These are phyloP conservation scores for Kwoniella botswanensis DNA, from an alignment of 768 basidiomycete genomes.

Conservation along the genomic window DNA sequence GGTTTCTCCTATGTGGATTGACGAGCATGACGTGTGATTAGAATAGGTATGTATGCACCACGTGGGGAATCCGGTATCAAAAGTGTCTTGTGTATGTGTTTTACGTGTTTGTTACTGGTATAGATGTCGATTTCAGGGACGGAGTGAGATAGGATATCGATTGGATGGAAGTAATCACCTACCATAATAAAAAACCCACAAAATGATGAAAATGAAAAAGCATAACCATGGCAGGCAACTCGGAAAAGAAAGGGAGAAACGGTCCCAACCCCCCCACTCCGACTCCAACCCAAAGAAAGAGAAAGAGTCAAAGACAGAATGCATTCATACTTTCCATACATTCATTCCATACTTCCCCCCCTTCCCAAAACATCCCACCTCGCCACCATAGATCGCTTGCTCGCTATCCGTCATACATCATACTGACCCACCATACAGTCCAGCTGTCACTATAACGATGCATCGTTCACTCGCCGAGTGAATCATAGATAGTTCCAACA, in stretches of 20 bases:
- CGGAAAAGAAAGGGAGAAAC: conserved; percentile 1
- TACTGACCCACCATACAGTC: conserved; percentile 1
- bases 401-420: conserved; percentile 6
- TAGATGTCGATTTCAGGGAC: background rate
- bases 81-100: background rate
- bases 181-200: conserved; percentile 10
- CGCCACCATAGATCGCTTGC: conserved; percentile 11
- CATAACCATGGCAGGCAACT: background rate
- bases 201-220: conserved; percentile 2
- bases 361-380: background rate
- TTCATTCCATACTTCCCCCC: conserved; percentile 7
- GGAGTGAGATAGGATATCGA: background rate
- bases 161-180: background rate
- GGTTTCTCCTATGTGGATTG: background rate
- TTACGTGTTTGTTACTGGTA: background rate
- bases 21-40: conserved; percentile 2
- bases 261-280: background rate
- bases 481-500: background rate
- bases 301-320: background rate
- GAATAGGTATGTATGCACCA: background rate
- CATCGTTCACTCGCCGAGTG: background rate
- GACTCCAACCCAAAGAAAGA: background rate
- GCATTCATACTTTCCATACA: conserved; percentile 4
- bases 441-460: background rate
- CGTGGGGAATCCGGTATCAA: background rate